phyloP scores from a whole-genome alignment of 495 filamentous ascomycete genomes.

The Podospora tetraspora region DNA sequence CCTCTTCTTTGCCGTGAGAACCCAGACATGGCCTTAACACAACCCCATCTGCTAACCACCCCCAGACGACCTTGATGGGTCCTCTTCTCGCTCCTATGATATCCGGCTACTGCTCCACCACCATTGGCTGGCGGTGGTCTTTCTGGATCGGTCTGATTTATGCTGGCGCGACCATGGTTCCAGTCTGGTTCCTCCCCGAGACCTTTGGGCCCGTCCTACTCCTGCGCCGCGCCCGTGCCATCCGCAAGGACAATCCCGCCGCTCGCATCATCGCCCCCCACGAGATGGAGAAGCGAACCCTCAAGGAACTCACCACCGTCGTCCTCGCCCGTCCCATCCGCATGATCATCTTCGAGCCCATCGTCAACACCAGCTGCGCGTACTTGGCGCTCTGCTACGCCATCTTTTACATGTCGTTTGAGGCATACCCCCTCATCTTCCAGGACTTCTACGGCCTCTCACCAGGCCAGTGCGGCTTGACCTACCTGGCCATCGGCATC shows the following conservation, averaged over 20 bases:
- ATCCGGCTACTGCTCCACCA: constrained; percentile 55
- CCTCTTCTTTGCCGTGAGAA: constrained; percentile 45
- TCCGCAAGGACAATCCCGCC: constrained; percentile 45
- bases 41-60: neutral
- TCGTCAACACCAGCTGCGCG: constrained; percentile 57
- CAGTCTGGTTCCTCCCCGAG: constrained; percentile 53
- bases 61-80: constrained; percentile 58
- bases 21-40: neutral
- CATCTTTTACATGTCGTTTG: constrained; percentile 73
- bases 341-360: constrained; percentile 41
- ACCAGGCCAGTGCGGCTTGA: constrained; percentile 41
- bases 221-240: constrained; percentile 46
- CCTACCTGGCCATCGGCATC: constrained; percentile 44
- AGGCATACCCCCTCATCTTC: constrained; percentile 63
- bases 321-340: constrained; percentile 39
- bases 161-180: constrained; percentile 42
- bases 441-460: constrained; percentile 41
- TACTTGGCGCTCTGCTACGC: constrained; percentile 66
- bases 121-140: constrained; percentile 60
- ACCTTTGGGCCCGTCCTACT: constrained; percentile 59
- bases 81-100: constrained; percentile 65
- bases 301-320: constrained; percentile 32
- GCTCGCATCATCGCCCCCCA: constrained; percentile 30
- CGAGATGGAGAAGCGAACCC: constrained; percentile 32
- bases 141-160: constrained; percentile 60